These are phyloP conservation scores for Solanum stenotomum DNA, from an alignment of 257 asterid genomes.

Conservation along the genomic window DNA sequence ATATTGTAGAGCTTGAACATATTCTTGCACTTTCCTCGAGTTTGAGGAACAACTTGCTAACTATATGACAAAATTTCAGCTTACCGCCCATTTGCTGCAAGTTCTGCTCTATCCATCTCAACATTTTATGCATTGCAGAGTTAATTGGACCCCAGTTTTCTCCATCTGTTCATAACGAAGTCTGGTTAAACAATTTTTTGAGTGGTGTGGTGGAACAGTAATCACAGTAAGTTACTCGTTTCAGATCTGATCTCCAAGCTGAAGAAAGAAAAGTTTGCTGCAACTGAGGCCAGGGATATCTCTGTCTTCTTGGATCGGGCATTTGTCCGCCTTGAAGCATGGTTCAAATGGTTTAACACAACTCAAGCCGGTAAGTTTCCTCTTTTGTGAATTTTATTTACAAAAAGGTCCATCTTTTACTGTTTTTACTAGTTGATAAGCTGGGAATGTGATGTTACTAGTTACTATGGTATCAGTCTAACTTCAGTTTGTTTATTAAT, in stretches of 20 bases:
- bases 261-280: slow-evolving; percentile 56
- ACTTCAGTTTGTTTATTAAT: not conserved
- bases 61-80: not conserved
- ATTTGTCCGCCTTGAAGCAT: slow-evolving; percentile 80
- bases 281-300: slow-evolving; percentile 47
- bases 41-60: not conserved
- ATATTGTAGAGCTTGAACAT: not conserved
- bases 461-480: not conserved
- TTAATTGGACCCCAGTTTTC: not conserved
- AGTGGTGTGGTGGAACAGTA: not conserved
- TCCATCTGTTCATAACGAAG: not conserved
- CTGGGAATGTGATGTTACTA: not conserved
- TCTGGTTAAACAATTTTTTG: not conserved
- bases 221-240: not conserved
- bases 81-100: not conserved
- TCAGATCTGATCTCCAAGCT: slow-evolving; percentile 68
- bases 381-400: not conserved
- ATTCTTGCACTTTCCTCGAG: not conserved
- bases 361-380: slow-evolving; percentile 72
- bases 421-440: not conserved
- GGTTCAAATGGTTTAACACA: slow-evolving; percentile 93
- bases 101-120: not conserved
- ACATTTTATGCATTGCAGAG: not conserved
- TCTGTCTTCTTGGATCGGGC: slow-evolving; percentile 64
- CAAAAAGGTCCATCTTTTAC: not conserved